A percentile compares a stretch with the other conserved stretches of the same genome.
These are phyloP conservation scores for Coniosporium tulheliwenetii DNA, from an alignment of 2,329 filamentous ascomycete genomes.

Conservation along the genomic window DNA sequence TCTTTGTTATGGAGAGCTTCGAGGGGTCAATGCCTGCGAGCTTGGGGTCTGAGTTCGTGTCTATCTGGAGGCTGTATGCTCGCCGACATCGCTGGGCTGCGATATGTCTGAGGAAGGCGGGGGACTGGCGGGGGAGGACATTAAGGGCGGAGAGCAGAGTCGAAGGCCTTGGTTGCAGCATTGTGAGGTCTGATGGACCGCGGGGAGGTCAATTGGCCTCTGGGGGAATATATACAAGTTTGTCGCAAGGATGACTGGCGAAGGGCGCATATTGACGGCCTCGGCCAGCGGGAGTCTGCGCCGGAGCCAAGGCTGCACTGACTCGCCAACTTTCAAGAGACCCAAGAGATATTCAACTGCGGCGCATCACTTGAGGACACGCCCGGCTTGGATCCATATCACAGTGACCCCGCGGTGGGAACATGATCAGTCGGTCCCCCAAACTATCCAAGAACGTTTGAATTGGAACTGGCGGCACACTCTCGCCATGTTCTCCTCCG, in stretches of 20 bases:
- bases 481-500: constrained; percentile 70
- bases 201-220: not conserved
- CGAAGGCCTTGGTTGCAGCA: constrained; percentile 2
- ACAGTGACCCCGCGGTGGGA: not conserved
- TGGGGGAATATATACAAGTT: too few species aligned
- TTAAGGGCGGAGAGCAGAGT: not conserved
- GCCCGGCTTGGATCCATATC: too few species aligned
- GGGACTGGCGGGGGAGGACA: constrained; percentile 2
- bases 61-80: constrained; percentile 33
- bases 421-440: not conserved
- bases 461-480: not conserved
- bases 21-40: constrained; percentile 60
- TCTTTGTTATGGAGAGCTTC: constrained; percentile 60
- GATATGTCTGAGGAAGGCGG: constrained; percentile 3
- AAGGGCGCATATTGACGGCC: too few species aligned
- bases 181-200: not conserved
- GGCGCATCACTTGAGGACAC: too few species aligned
- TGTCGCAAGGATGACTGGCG: too few species aligned
- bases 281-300: too few species aligned
- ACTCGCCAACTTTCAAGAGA: too few species aligned
- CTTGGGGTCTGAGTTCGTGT: constrained; percentile 32
- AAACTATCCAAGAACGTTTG: constrained; percentile 3
- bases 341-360: too few species aligned
- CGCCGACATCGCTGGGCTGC: constrained; percentile 28
- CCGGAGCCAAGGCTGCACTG: too few species aligned